A percentile compares a stretch with the other conserved stretches of the same genome.
phyloP scores from a whole-genome alignment of 2,329 filamentous ascomycete genomes.

The Diaporthe citriasiana region DNA sequence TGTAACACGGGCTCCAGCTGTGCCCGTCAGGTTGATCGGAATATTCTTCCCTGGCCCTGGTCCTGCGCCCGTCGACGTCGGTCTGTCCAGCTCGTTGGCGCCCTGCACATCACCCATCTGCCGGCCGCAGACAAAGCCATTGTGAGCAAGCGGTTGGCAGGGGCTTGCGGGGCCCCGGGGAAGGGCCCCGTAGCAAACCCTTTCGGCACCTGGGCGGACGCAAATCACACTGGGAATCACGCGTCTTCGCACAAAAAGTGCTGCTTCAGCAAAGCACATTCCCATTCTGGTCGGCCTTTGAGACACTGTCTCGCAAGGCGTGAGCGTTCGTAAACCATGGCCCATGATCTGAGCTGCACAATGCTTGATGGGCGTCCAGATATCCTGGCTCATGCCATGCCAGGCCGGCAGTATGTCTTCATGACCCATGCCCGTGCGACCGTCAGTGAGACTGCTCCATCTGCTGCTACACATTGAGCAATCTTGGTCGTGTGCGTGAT shows the following conservation, averaged over 20 bases:
- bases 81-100: slow-evolving; percentile 6
- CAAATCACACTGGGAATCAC: slow-evolving; percentile 41
- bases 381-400: slow-evolving; percentile 22
- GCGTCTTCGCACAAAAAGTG: slow-evolving; percentile 41
- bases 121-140: slow-evolving; percentile 34
- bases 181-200: slow-evolving; percentile 41
- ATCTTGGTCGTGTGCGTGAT: slow-evolving; percentile 36
- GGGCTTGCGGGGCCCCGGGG: slow-evolving; percentile 32
- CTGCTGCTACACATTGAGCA: slow-evolving; percentile 33
- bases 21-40: slow-evolving; percentile 22
- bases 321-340: slow-evolving; percentile 13
- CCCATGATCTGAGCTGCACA: slow-evolving; percentile 15
- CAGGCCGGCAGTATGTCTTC: slow-evolving; percentile 19
- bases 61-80: slow-evolving; percentile 19
- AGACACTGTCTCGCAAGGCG: slow-evolving; percentile 42
- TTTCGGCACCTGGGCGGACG: slow-evolving; percentile 36
- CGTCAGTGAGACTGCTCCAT: slow-evolving; percentile 33
- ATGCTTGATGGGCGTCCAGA: background rate
- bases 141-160: slow-evolving; percentile 23
- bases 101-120: slow-evolving; percentile 32
- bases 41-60: slow-evolving; percentile 13
- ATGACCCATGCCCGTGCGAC: slow-evolving; percentile 38
- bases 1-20: slow-evolving; percentile 36
- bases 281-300: slow-evolving; percentile 33
- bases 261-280: slow-evolving; percentile 36